Percentiles rank a stretch among this genome's conserved stretches.
Conservation (phyloP, 2,329 filamentous ascomycete species). For the Venturia effusa region DNA sequence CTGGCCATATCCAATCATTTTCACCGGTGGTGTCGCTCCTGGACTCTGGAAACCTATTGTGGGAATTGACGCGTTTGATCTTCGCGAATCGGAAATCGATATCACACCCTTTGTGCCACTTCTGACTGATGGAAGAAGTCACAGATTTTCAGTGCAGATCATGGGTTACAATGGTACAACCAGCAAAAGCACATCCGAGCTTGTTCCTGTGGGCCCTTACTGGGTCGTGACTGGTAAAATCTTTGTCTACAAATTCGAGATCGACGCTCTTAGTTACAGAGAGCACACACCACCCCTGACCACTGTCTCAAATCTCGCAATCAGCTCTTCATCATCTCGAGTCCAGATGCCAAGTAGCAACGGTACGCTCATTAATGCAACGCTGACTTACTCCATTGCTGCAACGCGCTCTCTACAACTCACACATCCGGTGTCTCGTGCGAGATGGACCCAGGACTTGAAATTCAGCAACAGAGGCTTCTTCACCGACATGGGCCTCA, state of each 20-base stretch:
- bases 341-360: not conserved
- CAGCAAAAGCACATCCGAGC: conserved; percentile 24
- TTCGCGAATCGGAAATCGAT: conserved; percentile 72
- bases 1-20: conserved; percentile 76
- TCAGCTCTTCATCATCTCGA: conserved; percentile 1
- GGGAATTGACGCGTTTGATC: conserved; percentile 67
- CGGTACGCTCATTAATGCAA: not conserved
- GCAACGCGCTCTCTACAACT: not conserved
- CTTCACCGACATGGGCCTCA: conserved; percentile 42
- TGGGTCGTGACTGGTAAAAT: conserved; percentile 74
- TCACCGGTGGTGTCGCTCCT: conserved; percentile 70
- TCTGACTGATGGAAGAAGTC: conserved; percentile 52
- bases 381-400: not conserved
- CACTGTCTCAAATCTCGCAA: not conserved
- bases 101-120: conserved; percentile 65
- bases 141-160: conserved; percentile 59
- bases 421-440: conserved; percentile 25
- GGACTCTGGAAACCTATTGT: conserved; percentile 69
- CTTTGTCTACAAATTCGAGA: conserved; percentile 33
- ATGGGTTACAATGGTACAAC: conserved; percentile 49
- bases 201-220: conserved; percentile 41
- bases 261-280: not conserved
- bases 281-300: not conserved
- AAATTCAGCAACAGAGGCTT: conserved; percentile 43
- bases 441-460: conserved; percentile 49